Conservation (phyloP, 345 rosid genomes). For the Microcos paniculata region DNA sequence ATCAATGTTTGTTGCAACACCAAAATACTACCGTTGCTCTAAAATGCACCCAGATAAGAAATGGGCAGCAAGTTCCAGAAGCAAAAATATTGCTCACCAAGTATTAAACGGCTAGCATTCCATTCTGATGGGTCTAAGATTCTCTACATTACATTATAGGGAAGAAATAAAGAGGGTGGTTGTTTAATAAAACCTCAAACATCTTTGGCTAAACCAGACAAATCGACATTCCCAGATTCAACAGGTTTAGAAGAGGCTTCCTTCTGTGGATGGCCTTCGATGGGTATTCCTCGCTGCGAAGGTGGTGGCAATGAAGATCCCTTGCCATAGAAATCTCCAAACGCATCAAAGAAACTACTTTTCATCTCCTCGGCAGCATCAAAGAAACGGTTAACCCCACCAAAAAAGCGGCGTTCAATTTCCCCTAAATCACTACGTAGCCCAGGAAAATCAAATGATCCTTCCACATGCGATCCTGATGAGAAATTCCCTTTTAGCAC, state of each 20-base stretch:
- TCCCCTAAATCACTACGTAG: constrained; percentile 63
- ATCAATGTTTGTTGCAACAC: no score
- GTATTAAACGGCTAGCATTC: neutral
- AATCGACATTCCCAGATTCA: constrained; percentile 42
- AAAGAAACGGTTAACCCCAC: constrained; percentile 58
- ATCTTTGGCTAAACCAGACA: constrained; percentile 62
- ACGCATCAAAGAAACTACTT: constrained; percentile 50
- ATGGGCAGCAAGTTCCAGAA: neutral
- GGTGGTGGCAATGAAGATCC: constrained; percentile 35
- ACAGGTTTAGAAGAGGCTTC: constrained; percentile 31
- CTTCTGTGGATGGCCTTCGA: constrained; percentile 40
- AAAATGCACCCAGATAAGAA: neutral
- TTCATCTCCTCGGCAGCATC: constrained; percentile 73
- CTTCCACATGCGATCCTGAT: constrained; percentile 30
- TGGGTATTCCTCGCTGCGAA: constrained; percentile 45
- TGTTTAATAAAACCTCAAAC: constrained; percentile 33
- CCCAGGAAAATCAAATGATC: constrained; percentile 66
- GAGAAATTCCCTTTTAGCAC: constrained; percentile 37
- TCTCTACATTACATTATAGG: neutral
- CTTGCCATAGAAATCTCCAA: constrained; percentile 37
- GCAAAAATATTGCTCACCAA: neutral
- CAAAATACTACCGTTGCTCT: neutral
- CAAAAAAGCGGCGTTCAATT: constrained; percentile 57
- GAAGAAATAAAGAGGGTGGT: neutral
- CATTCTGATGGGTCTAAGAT: neutral